Evolutionary conservation across 1,139 yeast genomes (phyloP), one percentile per base, ranked within the genome.

Genomic region (Pichia sp.): DNA sequence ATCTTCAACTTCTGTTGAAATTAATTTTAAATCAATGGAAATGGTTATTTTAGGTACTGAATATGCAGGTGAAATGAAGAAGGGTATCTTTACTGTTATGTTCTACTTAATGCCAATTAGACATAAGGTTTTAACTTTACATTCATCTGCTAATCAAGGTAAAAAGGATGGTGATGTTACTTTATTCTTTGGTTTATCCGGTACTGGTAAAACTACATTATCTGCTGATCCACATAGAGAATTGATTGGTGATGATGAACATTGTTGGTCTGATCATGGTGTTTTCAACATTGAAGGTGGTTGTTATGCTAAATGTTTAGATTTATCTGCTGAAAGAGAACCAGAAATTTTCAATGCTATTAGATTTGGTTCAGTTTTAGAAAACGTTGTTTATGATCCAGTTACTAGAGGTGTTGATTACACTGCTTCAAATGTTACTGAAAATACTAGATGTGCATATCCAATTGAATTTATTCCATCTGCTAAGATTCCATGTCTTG

Each of bases 241-340:
- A 64, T 78, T 91, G 65, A 91, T 91, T 62, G 98, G 98, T 66
- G 98, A 91, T 64, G 98, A 91, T 64, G 98, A 91, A 72, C 98
- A 91, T 72, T 91, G 97, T 72, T 91, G 98, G 98, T 85, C 96
- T 27, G 95, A 91, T 67, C 73, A 84, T 54, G 98, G 98, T 71
- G 96, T 91, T 49, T 91, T 91, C 80, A 91, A 91, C 78, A 89
- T 91, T 61, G 98, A 91, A 72, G 98, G 98, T 69, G 98, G 98
- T 53, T 91, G 98, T 74, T 91, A 91, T 73, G 97, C 97, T 62
- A 91, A 91, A 70, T 89, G 97, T 72, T 74, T 91, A 55, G 96
- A 88, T 60, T 75, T 91, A 54, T 72, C 89, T 44, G 82, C 74
- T 51, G 96, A 87, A 70, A 89, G 84, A 69, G 98, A 91, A 72